Conservation (phyloP, 306 rosid genomes). For the Lupinus albus region DNA sequence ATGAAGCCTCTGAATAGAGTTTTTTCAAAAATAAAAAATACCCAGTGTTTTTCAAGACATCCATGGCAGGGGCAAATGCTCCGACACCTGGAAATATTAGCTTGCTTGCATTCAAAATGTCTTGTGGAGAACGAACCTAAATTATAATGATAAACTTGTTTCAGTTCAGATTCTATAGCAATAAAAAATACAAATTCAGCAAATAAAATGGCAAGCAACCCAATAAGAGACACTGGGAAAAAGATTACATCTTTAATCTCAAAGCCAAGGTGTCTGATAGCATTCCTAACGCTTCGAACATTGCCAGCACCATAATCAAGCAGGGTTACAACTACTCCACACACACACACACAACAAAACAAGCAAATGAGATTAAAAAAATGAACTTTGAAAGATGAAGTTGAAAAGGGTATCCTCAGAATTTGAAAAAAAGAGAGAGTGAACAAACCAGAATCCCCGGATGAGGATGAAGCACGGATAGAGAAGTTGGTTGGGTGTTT, state of each 20-base stretch:
- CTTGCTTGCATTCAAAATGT: slow-evolving; percentile 75
- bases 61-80: slow-evolving; percentile 93
- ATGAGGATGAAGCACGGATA: slow-evolving; percentile 70
- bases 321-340: slow-evolving; percentile 68
- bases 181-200: too few species aligned
- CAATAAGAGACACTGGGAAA: slow-evolving; percentile 4
- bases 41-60: slow-evolving; percentile 81
- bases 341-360: too few species aligned
- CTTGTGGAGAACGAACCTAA: slow-evolving; percentile 82
- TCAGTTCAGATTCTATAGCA: slow-evolving; percentile 13
- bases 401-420: slow-evolving; percentile 21
- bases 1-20: too few species aligned
- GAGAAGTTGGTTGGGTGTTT: slow-evolving; percentile 52
- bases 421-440: slow-evolving; percentile 11
- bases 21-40: slow-evolving; percentile 15
- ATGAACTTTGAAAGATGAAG: too few species aligned
- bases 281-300: slow-evolving; percentile 89
- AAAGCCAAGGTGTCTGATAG: slow-evolving; percentile 78
- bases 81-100: slow-evolving; percentile 94
- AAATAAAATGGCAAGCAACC: not conserved
- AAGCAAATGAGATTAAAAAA: too few species aligned
- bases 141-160: slow-evolving; percentile 6
- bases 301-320: slow-evolving; percentile 97
- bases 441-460: slow-evolving; percentile 61
- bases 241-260: slow-evolving; percentile 77